phyloP scores from a whole-genome alignment of 1,139 yeast species.

The Kurtzmaniella quercitrusa region DNA sequence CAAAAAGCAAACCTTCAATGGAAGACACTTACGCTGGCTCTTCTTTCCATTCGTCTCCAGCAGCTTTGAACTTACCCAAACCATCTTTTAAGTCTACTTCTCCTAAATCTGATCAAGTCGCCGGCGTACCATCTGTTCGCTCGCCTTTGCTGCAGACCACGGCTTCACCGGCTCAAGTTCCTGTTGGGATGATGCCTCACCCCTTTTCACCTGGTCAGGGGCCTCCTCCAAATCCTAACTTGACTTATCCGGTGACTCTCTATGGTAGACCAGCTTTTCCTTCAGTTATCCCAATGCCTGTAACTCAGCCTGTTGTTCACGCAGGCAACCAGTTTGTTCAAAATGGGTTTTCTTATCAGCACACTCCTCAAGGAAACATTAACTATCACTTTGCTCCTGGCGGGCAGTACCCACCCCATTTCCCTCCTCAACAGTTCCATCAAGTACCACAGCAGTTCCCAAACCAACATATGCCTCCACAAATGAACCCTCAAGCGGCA shows the following conservation, averaged over 20 bases:
- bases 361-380: constrained; percentile 30
- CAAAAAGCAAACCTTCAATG: constrained; percentile 8
- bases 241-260: constrained; percentile 9
- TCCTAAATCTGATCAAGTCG: constrained; percentile 17
- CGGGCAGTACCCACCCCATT: constrained; percentile 9
- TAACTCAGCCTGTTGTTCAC: constrained; percentile 5
- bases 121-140: constrained; percentile 8
- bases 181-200: constrained; percentile 7
- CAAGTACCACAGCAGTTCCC: constrained; percentile 6
- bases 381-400: constrained; percentile 14
- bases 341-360: constrained; percentile 29
- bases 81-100: constrained; percentile 43
- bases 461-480: constrained; percentile 3
- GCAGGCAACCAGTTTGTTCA: constrained; percentile 13
- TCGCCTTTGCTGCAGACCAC: constrained; percentile 7
- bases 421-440: constrained; percentile 8
- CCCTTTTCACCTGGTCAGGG: constrained; percentile 11
- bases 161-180: constrained; percentile 5
- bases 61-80: constrained; percentile 53
- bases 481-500: background rate
- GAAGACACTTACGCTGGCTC: constrained; percentile 53
- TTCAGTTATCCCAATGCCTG: constrained; percentile 4
- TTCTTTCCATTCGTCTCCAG: constrained; percentile 56
- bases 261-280: constrained; percentile 8
- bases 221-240: constrained; percentile 7